These are phyloP conservation scores for Puccinia coronata DNA, from an alignment of 1,284 basidiomycete species.

Conservation along the genomic window DNA sequence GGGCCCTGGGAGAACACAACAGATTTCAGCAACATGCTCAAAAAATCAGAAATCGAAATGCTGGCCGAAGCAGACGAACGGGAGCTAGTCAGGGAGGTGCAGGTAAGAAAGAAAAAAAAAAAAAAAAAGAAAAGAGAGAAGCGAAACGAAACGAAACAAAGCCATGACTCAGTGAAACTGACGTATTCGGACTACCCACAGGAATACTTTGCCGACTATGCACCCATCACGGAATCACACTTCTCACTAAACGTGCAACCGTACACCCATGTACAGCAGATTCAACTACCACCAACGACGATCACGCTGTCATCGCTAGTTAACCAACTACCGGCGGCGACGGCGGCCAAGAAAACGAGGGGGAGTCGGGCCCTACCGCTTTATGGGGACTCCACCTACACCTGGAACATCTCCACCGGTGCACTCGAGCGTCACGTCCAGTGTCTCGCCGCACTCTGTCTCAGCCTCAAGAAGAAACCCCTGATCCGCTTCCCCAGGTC, in stretches of 20 bases:
- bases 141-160: no score
- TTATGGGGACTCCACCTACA: slow-evolving; percentile 54
- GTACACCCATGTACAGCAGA: slow-evolving; percentile 61
- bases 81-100: slow-evolving; percentile 93
- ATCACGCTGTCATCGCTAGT: slow-evolving; percentile 56
- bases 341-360: no score
- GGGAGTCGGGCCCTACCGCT: slow-evolving; percentile 65
- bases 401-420: slow-evolving; percentile 61
- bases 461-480: slow-evolving; percentile 95
- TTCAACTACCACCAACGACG: slow-evolving; percentile 56
- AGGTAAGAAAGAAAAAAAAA: slow-evolving; percentile 70
- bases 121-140: no score
- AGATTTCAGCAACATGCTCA: slow-evolving; percentile 95
- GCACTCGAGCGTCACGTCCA: slow-evolving; percentile 77
- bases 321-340: slow-evolving; percentile 57
- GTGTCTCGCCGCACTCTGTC: slow-evolving; percentile 80
- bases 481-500: slow-evolving; percentile 89
- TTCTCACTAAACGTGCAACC: slow-evolving; percentile 72
- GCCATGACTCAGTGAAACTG: no score
- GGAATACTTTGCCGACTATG: slow-evolving; percentile 96
- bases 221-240: slow-evolving; percentile 78
- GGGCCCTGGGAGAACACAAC: background rate
- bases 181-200: slow-evolving; percentile 56
- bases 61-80: slow-evolving; percentile 93
- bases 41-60: slow-evolving; percentile 85